Percentiles rank a stretch among this genome's conserved stretches.
Conservation (phyloP, 2,329 filamentous ascomycete genomes). For the Trichoderma brevicompactum region DNA sequence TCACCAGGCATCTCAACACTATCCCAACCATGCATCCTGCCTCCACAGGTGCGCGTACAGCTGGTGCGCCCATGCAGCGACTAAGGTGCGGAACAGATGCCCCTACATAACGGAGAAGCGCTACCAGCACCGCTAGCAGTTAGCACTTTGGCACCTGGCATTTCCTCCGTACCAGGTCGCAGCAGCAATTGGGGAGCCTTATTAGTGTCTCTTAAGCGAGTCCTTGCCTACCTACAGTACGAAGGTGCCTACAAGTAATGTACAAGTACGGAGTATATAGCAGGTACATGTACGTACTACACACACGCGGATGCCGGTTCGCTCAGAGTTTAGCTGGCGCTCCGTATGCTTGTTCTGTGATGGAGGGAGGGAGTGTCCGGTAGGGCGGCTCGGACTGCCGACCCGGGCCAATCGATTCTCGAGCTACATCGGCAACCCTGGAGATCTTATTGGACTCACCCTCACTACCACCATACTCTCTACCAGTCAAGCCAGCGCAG, state of each 20-base stretch:
- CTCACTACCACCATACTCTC: slow-evolving; percentile 1
- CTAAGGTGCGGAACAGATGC: not conserved
- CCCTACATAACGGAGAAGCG: not conserved
- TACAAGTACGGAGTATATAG: too few relatives aligned
- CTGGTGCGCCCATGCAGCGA: not conserved
- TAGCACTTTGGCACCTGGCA: not conserved
- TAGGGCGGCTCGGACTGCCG: slow-evolving; percentile 23
- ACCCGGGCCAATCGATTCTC: slow-evolving; percentile 26
- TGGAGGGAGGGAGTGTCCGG: slow-evolving; percentile 19
- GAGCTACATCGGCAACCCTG: slow-evolving; percentile 19
- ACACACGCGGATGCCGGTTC: slow-evolving; percentile 2
- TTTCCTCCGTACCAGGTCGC: not conserved
- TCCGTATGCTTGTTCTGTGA: slow-evolving; percentile 16
- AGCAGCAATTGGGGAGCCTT: not conserved
- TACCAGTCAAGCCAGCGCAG: not conserved
- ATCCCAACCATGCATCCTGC: not conserved
- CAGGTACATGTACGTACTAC: not conserved
- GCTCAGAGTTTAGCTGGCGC: not conserved
- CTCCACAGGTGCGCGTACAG: not conserved
- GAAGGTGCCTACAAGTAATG: too few relatives aligned
- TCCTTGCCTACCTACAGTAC: too few relatives aligned
- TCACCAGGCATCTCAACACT: slow-evolving; percentile 1
- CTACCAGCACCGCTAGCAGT: not conserved
- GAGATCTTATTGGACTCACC: slow-evolving; percentile 21
- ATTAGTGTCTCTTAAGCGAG: not conserved